Base-by-base conservation (phyloP, 1,284 basidiomycete species). In the Malassezia japonica region DNA sequence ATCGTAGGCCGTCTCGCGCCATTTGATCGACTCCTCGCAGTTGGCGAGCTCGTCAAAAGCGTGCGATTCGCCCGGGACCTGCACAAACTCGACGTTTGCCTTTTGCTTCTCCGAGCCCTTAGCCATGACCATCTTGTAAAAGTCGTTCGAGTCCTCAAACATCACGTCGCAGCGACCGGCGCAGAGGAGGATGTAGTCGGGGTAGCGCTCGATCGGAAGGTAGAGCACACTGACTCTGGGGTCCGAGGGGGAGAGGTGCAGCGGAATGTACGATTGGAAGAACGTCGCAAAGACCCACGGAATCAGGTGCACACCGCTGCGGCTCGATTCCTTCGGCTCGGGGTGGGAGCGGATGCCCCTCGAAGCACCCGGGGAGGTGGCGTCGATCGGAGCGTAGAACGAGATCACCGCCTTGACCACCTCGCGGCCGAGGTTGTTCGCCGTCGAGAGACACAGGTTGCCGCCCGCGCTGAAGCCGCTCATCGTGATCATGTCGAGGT, bases 391-490 rank as follows among this genome's bases (percentile, higher is more conserved):
- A 0, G 65, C 50, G 39, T 65, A 65, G 27, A 61, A 53, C 0
- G 57, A 46, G 1, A 55, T 46, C 2, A 63, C 34, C 27, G 60
- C 61, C 20, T 50, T 51, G 42, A 70, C 61, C 31, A 51, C 47
- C 23, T 57, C 47, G 7, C 55, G 58, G 9, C 62, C 60, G 18
- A 67, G 38, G 9, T 36, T 32, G 13, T 48, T 45, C 2, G 58
- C 46, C 1, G 53, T 52, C n/a, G 49, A 56, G 6, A 70, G 48
- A 13, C 63, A 63, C 15, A 70, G 53, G 24, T 63, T 66, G 38
- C 59, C 67, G 28, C 67, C 67, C 4, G 65, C 67, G 4, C 59
- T 62, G 45, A 64, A 64, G 20, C 67, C 67, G 6, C 62, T 61
- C 21, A 65, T 45, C 1, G 63, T 57, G 43, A 65, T 33, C n/a